Conservation (phyloP, 805 yeast genomes). For the Komagataella ulmi region DNA sequence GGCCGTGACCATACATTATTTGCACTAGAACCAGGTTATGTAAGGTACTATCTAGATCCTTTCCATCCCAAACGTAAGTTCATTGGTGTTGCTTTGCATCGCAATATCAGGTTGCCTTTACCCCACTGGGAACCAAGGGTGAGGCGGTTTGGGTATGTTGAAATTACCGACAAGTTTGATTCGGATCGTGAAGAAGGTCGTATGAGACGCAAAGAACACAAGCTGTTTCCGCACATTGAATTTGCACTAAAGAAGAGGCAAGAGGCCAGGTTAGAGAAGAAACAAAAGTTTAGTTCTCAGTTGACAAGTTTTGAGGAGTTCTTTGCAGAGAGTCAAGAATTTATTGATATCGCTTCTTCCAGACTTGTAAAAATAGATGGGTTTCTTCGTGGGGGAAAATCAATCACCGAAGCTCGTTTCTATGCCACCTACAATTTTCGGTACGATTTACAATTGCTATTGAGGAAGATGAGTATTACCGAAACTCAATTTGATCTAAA, state of each 20-base stretch:
- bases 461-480: slow-evolving; percentile 23
- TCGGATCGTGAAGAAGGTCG: slow-evolving; percentile 47
- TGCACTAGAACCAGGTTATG: slow-evolving; percentile 89
- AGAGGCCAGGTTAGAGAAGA: slow-evolving; percentile 18
- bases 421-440: slow-evolving; percentile 41
- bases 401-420: slow-evolving; percentile 39
- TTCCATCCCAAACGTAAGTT: slow-evolving; percentile 89
- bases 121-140: slow-evolving; percentile 84
- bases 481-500: slow-evolving; percentile 8
- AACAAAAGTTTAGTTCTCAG: slow-evolving; percentile 16
- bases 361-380: slow-evolving; percentile 44
- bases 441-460: slow-evolving; percentile 27
- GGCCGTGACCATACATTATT: slow-evolving; percentile 91
- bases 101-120: slow-evolving; percentile 59
- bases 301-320: slow-evolving; percentile 14
- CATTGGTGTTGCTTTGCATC: slow-evolving; percentile 72
- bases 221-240: slow-evolving; percentile 39
- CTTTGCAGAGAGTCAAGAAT: slow-evolving; percentile 13
- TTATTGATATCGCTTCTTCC: slow-evolving; percentile 23
- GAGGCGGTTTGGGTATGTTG: slow-evolving; percentile 69
- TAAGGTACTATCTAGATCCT: slow-evolving; percentile 84
- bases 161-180: slow-evolving; percentile 31
- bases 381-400: slow-evolving; percentile 45
- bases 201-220: slow-evolving; percentile 55
- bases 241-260: slow-evolving; percentile 26